These are phyloP conservation scores for Chaetomium olivaceum DNA, from an alignment of 2,329 filamentous ascomycete species.

Conservation along the genomic window DNA sequence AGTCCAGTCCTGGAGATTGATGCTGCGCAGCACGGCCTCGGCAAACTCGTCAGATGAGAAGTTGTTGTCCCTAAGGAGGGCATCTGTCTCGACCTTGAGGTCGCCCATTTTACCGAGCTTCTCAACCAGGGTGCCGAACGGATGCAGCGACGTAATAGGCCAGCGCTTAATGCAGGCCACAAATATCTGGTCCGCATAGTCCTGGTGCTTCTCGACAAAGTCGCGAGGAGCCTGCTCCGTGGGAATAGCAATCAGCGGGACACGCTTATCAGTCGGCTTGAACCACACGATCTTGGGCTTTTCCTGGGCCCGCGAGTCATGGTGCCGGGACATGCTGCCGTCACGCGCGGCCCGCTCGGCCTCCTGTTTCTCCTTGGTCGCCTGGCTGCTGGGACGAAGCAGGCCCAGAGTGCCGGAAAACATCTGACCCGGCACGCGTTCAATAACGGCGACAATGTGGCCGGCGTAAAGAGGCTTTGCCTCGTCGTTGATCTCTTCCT, in stretches of 20 bases:
- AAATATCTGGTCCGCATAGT: constrained; percentile 96
- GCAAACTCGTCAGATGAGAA: constrained; percentile 97
- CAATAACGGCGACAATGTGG: constrained; percentile 94
- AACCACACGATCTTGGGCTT: constrained; percentile 99
- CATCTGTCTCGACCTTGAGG: constrained; percentile 95
- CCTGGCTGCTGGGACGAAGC: constrained; percentile 93
- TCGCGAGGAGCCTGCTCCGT: constrained; percentile 96
- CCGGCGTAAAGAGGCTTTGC: constrained; percentile 97
- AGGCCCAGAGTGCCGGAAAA: constrained; percentile 95
- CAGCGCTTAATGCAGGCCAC: constrained; percentile 99
- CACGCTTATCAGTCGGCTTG: constrained; percentile 98
- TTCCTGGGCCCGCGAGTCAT: constrained; percentile 84
- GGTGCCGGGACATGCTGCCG: constrained; percentile 67
- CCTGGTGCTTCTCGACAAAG: constrained; percentile 97
- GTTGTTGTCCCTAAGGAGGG: constrained; percentile 96
- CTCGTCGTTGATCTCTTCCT: constrained; percentile 98
- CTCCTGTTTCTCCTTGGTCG: constrained; percentile 99
- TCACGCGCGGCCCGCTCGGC: constrained; percentile 91
- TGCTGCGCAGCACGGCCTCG: constrained; percentile 90
- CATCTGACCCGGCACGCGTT: constrained; percentile 97
- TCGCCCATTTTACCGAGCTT: constrained; percentile 97
- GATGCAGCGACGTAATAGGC: constrained; percentile 99
- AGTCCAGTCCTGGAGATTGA: constrained; percentile 90
- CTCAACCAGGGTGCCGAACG: constrained; percentile 95
- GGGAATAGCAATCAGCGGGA: constrained; percentile 95